Evolutionary conservation across 2,329 filamentous ascomycete species (phyloP).

Genomic region (Exophiala alcalophila): DNA sequence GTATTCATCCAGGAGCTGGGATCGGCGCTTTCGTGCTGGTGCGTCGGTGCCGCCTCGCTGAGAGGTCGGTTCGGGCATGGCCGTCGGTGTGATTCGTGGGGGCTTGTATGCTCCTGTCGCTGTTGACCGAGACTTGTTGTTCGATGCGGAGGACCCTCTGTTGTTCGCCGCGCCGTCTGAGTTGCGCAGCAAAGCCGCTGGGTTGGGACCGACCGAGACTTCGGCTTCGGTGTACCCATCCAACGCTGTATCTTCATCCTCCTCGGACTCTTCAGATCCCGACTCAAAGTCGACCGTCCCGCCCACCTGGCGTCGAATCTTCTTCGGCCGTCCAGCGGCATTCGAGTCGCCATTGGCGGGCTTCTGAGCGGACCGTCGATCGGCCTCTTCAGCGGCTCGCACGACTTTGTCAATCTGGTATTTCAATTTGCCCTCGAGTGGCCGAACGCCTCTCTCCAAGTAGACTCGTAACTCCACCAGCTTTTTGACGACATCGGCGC

Average conservation of each 20-base stretch:
- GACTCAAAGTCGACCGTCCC: constrained; percentile 40
- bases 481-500: constrained; percentile 73
- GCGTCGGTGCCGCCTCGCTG: constrained; percentile 62
- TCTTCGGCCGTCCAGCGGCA: constrained; percentile 33
- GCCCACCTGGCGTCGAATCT: constrained; percentile 34
- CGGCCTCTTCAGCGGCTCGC: constrained; percentile 74
- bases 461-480: constrained; percentile 90
- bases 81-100: constrained; percentile 79
- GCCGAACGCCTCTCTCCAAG: constrained; percentile 86
- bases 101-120: constrained; percentile 74
- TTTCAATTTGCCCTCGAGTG: constrained; percentile 82
- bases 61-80: constrained; percentile 61
- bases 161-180: constrained; percentile 1
- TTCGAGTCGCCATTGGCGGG: constrained; percentile 34
- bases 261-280: constrained; percentile 42
- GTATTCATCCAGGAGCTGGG: constrained; percentile 87
- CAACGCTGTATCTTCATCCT: constrained; percentile 55
- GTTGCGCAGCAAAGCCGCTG: constrained; percentile 21
- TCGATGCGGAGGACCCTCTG: constrained; percentile 5
- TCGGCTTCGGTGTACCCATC: constrained; percentile 56
- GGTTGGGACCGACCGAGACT: constrained; percentile 18
- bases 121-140: constrained; percentile 8
- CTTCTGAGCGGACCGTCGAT: constrained; percentile 44
- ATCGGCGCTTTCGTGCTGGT: constrained; percentile 60
- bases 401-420: constrained; percentile 97